Conservation (phyloP, 306 rosid species). For the Malus sylvestris region DNA sequence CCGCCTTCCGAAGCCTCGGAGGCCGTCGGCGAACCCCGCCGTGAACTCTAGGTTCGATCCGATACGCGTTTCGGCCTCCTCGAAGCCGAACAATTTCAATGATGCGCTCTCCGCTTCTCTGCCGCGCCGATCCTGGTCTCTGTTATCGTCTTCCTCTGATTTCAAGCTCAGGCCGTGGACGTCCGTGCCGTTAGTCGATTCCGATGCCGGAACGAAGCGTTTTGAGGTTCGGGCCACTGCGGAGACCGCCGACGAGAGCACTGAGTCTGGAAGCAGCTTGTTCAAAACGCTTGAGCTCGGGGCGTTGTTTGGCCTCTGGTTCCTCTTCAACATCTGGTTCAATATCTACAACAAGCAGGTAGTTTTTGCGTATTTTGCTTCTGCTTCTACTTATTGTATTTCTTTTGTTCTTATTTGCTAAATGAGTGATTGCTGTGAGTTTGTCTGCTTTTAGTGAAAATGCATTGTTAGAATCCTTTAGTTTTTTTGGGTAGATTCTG, state of each 20-base stretch:
- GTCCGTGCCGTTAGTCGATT: slow-evolving; percentile 7
- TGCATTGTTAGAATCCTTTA: no score
- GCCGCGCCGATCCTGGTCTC: slow-evolving; percentile 59
- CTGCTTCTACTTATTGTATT: background rate
- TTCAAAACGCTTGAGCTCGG: slow-evolving; percentile 60
- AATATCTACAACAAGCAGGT: slow-evolving; percentile 97
- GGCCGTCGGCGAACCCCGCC: background rate
- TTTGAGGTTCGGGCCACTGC: slow-evolving; percentile 49
- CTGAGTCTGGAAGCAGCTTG: slow-evolving; percentile 11
- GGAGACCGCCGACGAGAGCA: slow-evolving; percentile 37
- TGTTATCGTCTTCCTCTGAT: slow-evolving; percentile 26
- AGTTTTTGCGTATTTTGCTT: background rate
- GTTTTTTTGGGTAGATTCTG: no score
- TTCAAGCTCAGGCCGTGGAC: slow-evolving; percentile 49
- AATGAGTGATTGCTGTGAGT: background rate
- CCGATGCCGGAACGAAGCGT: slow-evolving; percentile 19
- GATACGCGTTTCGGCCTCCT: slow-evolving; percentile 15
- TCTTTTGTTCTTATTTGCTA: background rate
- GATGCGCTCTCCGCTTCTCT: slow-evolving; percentile 25
- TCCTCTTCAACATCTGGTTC: slow-evolving; percentile 78
- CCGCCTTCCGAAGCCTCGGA: slow-evolving; percentile 17
- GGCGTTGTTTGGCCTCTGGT: slow-evolving; percentile 67
- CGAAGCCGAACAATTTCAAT: slow-evolving; percentile 23
- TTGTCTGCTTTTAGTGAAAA: background rate
- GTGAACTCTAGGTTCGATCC: slow-evolving; percentile 19